Conservation (phyloP, 2,329 filamentous ascomycete genomes). For the Gaeumannomyces tritici region DNA sequence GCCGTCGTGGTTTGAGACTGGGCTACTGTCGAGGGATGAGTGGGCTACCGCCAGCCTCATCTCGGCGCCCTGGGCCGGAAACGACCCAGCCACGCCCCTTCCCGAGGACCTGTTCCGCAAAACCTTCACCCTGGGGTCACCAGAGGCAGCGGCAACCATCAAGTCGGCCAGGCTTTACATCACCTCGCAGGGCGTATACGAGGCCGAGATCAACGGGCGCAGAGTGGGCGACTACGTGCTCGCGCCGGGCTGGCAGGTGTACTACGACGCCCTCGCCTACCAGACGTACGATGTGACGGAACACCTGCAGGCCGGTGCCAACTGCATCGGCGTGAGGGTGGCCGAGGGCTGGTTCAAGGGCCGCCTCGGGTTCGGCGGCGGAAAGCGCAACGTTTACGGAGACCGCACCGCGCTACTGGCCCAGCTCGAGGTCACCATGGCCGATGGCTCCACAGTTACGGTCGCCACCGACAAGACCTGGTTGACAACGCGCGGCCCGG, state of each 20-base stretch:
- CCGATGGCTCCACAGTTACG: not conserved
- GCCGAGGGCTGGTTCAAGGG: constrained; percentile 35
- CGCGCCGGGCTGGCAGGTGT: constrained; percentile 32
- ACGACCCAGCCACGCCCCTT: not conserved
- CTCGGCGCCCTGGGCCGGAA: not conserved
- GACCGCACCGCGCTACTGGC: constrained; percentile 27
- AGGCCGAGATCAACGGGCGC: constrained; percentile 24
- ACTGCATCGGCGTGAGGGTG: constrained; percentile 25
- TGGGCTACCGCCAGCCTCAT: constrained; percentile 7
- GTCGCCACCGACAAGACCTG: constrained; percentile 4
- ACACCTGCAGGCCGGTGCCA: constrained; percentile 15
- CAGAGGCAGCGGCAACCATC: not conserved
- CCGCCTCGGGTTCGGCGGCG: constrained; percentile 18
- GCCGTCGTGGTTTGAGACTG: constrained; percentile 9
- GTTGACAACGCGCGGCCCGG: constrained; percentile 18
- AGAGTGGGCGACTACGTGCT: constrained; percentile 18
- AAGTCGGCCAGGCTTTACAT: constrained; percentile 21
- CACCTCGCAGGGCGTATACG: constrained; percentile 23
- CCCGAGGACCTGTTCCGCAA: constrained; percentile 11
- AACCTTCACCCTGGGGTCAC: constrained; percentile 6
- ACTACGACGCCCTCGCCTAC: constrained; percentile 28
- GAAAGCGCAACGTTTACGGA: constrained; percentile 26
- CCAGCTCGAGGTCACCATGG: constrained; percentile 22
- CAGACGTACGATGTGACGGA: constrained; percentile 30
- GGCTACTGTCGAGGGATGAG: constrained; percentile 7